Evolutionary conservation across 2,329 filamentous ascomycete genomes (phyloP).

Genomic region (Rhinocladiella similis): DNA sequence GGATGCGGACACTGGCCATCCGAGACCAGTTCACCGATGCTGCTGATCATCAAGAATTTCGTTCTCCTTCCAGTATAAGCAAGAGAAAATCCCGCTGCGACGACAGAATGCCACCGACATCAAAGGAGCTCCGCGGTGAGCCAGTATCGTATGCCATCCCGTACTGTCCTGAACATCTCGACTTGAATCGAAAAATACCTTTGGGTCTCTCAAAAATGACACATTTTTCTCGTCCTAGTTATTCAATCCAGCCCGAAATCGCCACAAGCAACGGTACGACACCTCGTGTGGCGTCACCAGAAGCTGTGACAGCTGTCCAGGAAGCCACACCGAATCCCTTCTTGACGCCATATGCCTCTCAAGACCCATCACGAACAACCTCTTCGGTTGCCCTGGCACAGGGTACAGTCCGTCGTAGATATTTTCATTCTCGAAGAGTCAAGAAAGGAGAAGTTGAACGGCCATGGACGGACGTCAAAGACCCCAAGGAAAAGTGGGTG

Average conservation of each 20-base stretch:
- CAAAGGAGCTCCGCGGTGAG: no score
- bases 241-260: slow-evolving; percentile 5
- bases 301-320: slow-evolving; percentile 9
- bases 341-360: slow-evolving; percentile 25
- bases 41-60: no score
- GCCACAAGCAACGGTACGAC: slow-evolving; percentile 7
- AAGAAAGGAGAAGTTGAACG: slow-evolving; percentile 72
- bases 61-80: no score
- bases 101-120: no score
- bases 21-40: no score
- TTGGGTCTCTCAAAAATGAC: not conserved
- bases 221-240: slow-evolving; percentile 9
- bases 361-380: slow-evolving; percentile 19
- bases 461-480: slow-evolving; percentile 67
- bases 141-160: no score
- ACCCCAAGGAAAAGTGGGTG: slow-evolving; percentile 83
- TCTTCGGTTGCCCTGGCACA: slow-evolving; percentile 22
- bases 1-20: no score
- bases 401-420: slow-evolving; percentile 13
- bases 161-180: no score
- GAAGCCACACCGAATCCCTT: slow-evolving; percentile 22
- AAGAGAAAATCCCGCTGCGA: no score
- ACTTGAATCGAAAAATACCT: no score
- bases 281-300: slow-evolving; percentile 10
- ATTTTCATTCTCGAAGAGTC: slow-evolving; percentile 72